These are phyloP conservation scores for Gaultheria prostrata DNA, from an alignment of 148 eudicot genomes.

Conservation along the genomic window DNA sequence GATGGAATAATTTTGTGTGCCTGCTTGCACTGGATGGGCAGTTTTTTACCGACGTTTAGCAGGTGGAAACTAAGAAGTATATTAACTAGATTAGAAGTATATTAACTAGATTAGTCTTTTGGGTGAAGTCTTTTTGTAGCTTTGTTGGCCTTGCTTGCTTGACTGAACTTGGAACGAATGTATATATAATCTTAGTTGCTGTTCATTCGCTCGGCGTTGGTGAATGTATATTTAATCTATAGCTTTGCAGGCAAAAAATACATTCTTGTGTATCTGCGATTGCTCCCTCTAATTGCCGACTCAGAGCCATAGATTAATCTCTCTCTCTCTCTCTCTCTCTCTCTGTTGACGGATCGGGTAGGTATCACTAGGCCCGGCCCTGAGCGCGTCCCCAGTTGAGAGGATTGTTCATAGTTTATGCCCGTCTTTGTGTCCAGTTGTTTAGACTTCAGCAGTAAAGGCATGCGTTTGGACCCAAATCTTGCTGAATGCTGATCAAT, in stretches of 20 bases:
- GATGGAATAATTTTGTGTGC: neutral
- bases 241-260: neutral
- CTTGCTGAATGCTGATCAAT: neutral
- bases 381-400: too few species aligned
- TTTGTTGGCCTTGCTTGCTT: neutral
- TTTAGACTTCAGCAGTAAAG: too few species aligned
- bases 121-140: neutral
- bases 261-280: neutral
- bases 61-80: neutral
- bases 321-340: neutral
- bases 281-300: neutral
- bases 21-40: neutral
- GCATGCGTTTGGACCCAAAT: neutral
- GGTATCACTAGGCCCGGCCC: too few species aligned
- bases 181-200: neutral
- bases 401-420: too few species aligned
- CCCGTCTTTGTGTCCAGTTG: too few species aligned
- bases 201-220: neutral
- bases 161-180: neutral
- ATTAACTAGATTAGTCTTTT: slow-evolving; percentile 5
- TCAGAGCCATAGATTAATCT: neutral
- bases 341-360: too few species aligned
- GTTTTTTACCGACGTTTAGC: neutral
- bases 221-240: neutral
- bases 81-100: slow-evolving; percentile 2